Evolutionary conservation across 2,329 filamentous ascomycete genomes (phyloP).

Genomic region (Hortaea werneckii): DNA sequence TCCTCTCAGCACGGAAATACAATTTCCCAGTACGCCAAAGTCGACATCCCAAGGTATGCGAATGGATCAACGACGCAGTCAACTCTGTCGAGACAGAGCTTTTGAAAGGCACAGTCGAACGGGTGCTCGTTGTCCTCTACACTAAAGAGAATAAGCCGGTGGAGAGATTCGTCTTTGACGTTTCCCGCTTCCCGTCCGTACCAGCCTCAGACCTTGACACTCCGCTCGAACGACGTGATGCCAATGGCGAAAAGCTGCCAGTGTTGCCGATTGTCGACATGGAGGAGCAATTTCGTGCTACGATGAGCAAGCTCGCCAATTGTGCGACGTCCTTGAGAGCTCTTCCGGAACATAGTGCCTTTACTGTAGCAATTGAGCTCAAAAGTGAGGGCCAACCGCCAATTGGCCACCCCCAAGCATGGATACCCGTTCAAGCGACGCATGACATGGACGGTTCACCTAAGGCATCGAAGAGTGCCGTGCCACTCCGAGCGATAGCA

Average conservation of each 20-base stretch:
- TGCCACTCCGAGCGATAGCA: conserved; percentile 52
- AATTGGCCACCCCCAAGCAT: conserved; percentile 43
- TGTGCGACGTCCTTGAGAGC: conserved; percentile 47
- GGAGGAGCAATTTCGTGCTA: conserved; percentile 62
- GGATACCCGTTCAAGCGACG: conserved; percentile 46
- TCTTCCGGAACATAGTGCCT: conserved; percentile 58
- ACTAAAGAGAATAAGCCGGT: conserved; percentile 42
- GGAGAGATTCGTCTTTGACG: conserved; percentile 52
- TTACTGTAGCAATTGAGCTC: conserved; percentile 66
- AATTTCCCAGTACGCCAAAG: conserved; percentile 77
- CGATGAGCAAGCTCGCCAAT: conserved; percentile 52
- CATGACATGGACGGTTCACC: not conserved
- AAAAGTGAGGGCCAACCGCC: conserved; percentile 46
- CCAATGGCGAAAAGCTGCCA: conserved; percentile 12
- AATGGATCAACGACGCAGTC: conserved; percentile 76
- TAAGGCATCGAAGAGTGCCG: conserved; percentile 28
- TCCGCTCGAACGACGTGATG: conserved; percentile 35
- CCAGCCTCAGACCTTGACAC: conserved; percentile 37
- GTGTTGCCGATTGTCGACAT: conserved; percentile 42
- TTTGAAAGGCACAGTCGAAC: conserved; percentile 45
- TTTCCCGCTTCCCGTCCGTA: conserved; percentile 46
- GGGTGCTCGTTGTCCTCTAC: conserved; percentile 48
- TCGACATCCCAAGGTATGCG: conserved; percentile 74
- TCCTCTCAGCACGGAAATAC: conserved; percentile 70
- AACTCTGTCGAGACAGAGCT: conserved; percentile 62